Percentiles rank a stretch among this genome's conserved stretches.
phyloP scores from a whole-genome alignment of 352 stramenopile genomes.

The Globisporangium acanthophoron region DNA sequence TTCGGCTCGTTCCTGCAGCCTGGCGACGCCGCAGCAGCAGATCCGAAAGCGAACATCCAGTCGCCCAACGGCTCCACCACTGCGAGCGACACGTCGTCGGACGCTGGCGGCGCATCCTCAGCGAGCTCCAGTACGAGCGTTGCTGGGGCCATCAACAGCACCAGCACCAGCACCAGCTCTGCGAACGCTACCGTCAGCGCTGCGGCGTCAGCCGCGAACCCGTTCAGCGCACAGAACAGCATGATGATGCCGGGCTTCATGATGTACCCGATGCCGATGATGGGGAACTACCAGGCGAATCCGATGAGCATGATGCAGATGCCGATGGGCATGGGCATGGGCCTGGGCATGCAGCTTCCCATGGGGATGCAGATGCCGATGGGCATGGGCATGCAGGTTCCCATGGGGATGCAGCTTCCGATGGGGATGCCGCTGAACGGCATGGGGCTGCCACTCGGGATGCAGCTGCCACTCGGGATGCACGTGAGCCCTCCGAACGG shows the following conservation, averaged over 20 bases:
- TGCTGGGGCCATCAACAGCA: conserved; percentile 2
- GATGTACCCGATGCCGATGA: conserved; percentile 80
- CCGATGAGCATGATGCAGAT: conserved; percentile 43
- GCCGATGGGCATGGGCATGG: conserved; percentile 35
- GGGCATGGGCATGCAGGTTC: conserved; percentile 29
- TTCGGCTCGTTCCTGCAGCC: conserved; percentile 9
- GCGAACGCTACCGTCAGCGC: neutral
- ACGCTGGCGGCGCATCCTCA: neutral
- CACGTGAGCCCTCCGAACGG: conserved; percentile 7
- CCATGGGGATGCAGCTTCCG: conserved; percentile 15
- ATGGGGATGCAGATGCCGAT: conserved; percentile 34
- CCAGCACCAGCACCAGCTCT: conserved; percentile 7
- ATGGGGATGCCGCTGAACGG: conserved; percentile 22
- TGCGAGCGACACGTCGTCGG: conserved; percentile 11
- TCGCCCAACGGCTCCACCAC: conserved; percentile 11
- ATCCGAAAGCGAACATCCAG: conserved; percentile 4
- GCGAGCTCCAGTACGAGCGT: neutral
- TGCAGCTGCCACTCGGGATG: conserved; percentile 24
- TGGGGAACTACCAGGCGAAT: conserved; percentile 47
- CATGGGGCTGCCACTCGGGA: conserved; percentile 24
- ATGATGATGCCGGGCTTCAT: conserved; percentile 85
- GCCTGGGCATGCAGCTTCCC: conserved; percentile 31
- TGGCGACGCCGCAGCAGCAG: neutral
- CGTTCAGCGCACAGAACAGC: conserved; percentile 20
- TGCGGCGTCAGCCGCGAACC: neutral